Evolutionary conservation across 305 asterid species (phyloP), one percentile per base, ranked within the genome.

Genomic region (Ajuga reptans): DNA sequence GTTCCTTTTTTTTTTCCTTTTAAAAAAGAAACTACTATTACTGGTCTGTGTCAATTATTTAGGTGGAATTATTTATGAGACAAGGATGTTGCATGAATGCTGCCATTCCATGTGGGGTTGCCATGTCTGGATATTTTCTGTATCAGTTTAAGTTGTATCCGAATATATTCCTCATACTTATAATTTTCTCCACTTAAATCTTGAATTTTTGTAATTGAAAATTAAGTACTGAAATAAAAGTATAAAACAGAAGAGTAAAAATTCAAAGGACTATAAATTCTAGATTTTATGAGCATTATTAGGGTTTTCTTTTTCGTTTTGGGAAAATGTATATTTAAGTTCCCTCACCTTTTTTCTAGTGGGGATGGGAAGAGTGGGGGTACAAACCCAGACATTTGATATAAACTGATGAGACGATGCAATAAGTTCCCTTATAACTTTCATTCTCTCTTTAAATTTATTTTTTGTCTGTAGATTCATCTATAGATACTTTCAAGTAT

Each of bases 31-130:
- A 27, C 31, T 27, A 27, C 24, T 24, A 36, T 10, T 6, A 33
- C 11, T 60, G 11, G 12, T 39, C 0, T 42, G 15, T 27, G 37
- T 39, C 6, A 62, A 42, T 65, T 60, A 54, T 14, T 36, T 39
- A 6, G 31, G 33, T 56, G 9, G 24, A 36, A 51, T 55, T 69
- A 21, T 37, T 24, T 45, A 17, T 43, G 67, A 51, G 72, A 70
- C 14, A 53, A 24, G 51, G 78, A 68, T 36, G 68, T 66, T 47
- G 10, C 66, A 60, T 46, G 9, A 49, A 68, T 63, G 77, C 43
- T 37, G 69, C 70, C 73, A 71, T 76, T 49, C 17, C 27, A 12
- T 12, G 74, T 60, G 68, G 77, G 83, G 78, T 65, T 59, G 65
- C 12, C 9, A 9, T 14, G 10, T 58, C 59, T 43, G 0, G 52